Conservation (phyloP, 345 rosid genomes). For the Angophora floribunda region DNA sequence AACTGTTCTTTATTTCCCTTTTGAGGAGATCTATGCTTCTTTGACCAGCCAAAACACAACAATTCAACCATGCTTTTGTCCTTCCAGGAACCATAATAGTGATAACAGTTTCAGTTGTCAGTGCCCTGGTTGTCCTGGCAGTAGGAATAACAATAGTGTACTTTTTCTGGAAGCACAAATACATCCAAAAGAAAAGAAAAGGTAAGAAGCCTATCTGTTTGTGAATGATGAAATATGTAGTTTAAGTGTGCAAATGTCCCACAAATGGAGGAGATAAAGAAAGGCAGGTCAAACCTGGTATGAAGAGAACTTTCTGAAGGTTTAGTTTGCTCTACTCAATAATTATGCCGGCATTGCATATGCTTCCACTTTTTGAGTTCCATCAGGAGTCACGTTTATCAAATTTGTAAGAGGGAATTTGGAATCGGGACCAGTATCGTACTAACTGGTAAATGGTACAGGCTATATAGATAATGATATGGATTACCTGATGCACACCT, state of each 20-base stretch:
- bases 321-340: background rate
- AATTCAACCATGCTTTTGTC: background rate
- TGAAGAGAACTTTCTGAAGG: background rate
- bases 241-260: background rate
- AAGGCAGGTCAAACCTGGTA: background rate
- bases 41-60: background rate
- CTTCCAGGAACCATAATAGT: conserved; percentile 46
- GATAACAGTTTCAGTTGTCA: conserved; percentile 60
- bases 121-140: conserved; percentile 52
- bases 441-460: background rate
- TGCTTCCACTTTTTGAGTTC: background rate
- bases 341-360: background rate
- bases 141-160: conserved; percentile 42
- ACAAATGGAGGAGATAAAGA: background rate
- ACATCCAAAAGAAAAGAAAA: conserved; percentile 61
- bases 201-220: conserved; percentile 20
- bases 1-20: background rate
- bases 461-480: background rate
- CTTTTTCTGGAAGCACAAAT: conserved; percentile 54
- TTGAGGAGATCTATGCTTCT: background rate
- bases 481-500: background rate
- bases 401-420: background rate
- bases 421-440: background rate
- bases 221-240: background rate
- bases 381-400: background rate